These are phyloP conservation scores for Narthecium ossifragum DNA, from an alignment of 106 monocot genomes.

Conservation along the genomic window DNA sequence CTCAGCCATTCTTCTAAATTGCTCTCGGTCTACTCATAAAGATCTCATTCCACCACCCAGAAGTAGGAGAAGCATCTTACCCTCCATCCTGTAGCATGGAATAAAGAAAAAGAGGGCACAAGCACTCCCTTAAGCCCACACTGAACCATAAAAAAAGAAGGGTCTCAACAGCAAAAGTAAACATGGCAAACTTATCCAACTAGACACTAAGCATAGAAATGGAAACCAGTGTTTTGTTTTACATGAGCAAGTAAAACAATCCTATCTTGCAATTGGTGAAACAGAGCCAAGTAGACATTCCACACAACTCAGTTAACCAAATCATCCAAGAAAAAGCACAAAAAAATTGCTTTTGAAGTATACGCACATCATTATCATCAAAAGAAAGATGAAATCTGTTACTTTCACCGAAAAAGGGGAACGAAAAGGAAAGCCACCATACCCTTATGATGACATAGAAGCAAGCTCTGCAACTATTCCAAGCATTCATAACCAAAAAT, in stretches of 20 bases:
- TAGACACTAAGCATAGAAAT: too few species aligned
- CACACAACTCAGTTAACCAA: too few species aligned
- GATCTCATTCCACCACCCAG: neutral
- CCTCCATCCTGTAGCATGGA: neutral
- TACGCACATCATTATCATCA: neutral
- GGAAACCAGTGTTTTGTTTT: too few species aligned
- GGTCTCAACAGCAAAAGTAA: too few species aligned
- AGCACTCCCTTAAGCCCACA: neutral
- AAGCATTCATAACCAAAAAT: neutral
- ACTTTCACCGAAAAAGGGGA: neutral
- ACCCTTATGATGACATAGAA: too few species aligned
- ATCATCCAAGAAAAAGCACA: neutral
- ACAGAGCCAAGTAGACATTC: too few species aligned
- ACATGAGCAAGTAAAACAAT: too few species aligned
- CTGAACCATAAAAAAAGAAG: neutral
- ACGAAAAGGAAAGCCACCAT: neutral
- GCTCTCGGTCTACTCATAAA: neutral
- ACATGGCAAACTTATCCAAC: neutral
- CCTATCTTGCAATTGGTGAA: too few species aligned
- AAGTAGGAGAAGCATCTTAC: neutral
- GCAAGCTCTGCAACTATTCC: too few species aligned
- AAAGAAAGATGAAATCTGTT: neutral
- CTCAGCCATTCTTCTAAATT: constrained; percentile 40
- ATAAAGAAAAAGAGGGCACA: neutral
- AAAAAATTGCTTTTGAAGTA: neutral